Conservation (phyloP, 1,284 basidiomycete species). For the Naganishia albida region DNA sequence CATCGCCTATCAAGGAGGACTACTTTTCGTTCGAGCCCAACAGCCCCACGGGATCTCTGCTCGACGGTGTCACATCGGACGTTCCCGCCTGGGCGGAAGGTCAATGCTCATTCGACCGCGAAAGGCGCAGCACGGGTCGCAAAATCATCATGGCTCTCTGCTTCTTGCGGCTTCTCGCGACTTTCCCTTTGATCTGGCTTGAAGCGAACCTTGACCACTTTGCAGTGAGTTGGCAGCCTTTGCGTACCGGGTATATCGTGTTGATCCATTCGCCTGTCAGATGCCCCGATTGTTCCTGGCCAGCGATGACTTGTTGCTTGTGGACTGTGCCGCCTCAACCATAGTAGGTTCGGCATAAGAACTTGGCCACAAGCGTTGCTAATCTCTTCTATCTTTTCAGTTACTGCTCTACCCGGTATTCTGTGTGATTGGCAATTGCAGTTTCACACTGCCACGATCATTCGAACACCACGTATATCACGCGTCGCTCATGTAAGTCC, state of each 20-base stretch:
- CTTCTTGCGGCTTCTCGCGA: constrained; percentile 16
- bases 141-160: constrained; percentile 23
- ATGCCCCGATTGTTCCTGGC: constrained; percentile 20
- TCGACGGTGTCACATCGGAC: constrained; percentile 20
- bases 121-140: constrained; percentile 21
- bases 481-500: constrained; percentile 29
- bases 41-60: constrained; percentile 33
- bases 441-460: constrained; percentile 19
- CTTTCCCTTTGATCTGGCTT: constrained; percentile 27
- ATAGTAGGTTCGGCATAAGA: background rate
- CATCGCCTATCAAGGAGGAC: constrained; percentile 19
- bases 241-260: too few species aligned
- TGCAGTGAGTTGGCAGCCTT: constrained; percentile 10
- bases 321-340: constrained; percentile 14
- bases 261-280: constrained; percentile 1
- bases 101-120: constrained; percentile 8
- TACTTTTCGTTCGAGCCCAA: constrained; percentile 28
- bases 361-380: background rate
- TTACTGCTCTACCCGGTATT: constrained; percentile 30
- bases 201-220: constrained; percentile 19
- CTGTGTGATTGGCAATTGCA: constrained; percentile 6
- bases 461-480: constrained; percentile 34
- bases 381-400: constrained; percentile 5
- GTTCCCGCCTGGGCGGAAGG: background rate
- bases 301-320: constrained; percentile 26